phyloP scores from a whole-genome alignment of 1,284 basidiomycete genomes.

The Violaceomyces palustris region DNA sequence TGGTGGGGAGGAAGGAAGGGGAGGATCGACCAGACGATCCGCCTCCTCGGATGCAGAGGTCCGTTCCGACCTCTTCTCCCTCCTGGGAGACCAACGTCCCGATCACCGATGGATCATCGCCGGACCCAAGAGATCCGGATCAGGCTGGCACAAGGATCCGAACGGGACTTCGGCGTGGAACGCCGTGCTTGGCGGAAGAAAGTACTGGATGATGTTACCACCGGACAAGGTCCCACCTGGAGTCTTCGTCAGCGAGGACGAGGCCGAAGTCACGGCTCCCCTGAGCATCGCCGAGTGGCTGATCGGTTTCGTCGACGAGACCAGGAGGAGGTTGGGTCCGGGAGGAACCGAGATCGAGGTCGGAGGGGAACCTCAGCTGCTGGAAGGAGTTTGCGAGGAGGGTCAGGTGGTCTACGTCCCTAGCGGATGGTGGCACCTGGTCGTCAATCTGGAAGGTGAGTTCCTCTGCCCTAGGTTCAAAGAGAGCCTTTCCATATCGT shows the following conservation, averaged over 20 bases:
- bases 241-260: constrained; percentile 53
- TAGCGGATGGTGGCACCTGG: constrained; percentile 50
- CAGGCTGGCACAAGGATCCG: constrained; percentile 53
- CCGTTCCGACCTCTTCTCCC: constrained; percentile 40
- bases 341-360: constrained; percentile 11
- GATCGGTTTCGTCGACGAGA: constrained; percentile 52
- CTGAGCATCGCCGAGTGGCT: constrained; percentile 55
- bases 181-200: constrained; percentile 53
- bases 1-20: background rate
- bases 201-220: constrained; percentile 56
- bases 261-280: constrained; percentile 53
- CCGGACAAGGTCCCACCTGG: constrained; percentile 54
- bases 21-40: too few relatives aligned
- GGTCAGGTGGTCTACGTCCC: constrained; percentile 54
- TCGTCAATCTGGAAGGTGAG: constrained; percentile 33
- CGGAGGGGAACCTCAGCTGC: constrained; percentile 45
- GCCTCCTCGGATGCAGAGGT: constrained; percentile 15
- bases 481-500: too few relatives aligned
- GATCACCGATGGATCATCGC: constrained; percentile 49
- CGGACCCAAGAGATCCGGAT: constrained; percentile 39
- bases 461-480: too few relatives aligned
- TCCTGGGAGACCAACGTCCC: constrained; percentile 33
- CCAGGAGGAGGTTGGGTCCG: constrained; percentile 50
- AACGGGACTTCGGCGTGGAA: constrained; percentile 56
- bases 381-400: constrained; percentile 53